phyloP scores from a whole-genome alignment of 805 yeast species.

The Candida bentonensis region DNA sequence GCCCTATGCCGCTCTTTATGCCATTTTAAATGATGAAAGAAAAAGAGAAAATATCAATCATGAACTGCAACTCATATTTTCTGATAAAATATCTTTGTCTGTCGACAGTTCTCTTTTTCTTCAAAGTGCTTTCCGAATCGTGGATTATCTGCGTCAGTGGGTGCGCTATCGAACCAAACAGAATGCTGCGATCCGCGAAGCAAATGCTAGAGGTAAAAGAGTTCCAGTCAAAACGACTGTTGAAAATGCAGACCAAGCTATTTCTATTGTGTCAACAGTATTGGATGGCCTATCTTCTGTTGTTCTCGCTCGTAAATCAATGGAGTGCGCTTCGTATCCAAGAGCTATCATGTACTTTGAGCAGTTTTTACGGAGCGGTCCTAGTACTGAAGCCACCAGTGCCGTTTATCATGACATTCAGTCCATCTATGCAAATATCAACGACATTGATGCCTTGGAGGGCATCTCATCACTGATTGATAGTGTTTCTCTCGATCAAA shows the following conservation, averaged over 20 bases:
- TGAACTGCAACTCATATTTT: constrained; percentile 51
- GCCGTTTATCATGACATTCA: constrained; percentile 31
- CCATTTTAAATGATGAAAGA: constrained; percentile 35
- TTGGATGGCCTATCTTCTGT: constrained; percentile 48
- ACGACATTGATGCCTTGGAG: constrained; percentile 79
- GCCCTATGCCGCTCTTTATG: constrained; percentile 61
- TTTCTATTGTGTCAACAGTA: constrained; percentile 27
- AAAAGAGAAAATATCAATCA: constrained; percentile 30
- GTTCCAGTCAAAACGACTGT: constrained; percentile 15
- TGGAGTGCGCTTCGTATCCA: constrained; percentile 75
- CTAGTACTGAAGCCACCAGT: constrained; percentile 15
- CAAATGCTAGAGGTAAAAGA: constrained; percentile 6
- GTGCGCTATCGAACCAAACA: constrained; percentile 14
- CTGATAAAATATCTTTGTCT: constrained; percentile 30
- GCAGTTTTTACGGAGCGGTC: constrained; percentile 41
- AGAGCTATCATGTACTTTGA: constrained; percentile 79
- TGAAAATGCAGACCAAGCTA: constrained; percentile 23
- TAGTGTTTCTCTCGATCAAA: constrained; percentile 54
- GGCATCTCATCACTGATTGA: constrained; percentile 65
- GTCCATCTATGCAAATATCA: constrained; percentile 69
- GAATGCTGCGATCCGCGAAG: constrained; percentile 6
- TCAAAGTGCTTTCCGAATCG: constrained; percentile 58
- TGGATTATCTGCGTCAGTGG: constrained; percentile 83
- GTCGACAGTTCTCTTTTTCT: constrained; percentile 52
- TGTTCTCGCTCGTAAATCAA: constrained; percentile 60